phyloP scores from a whole-genome alignment of 371 early-diverging fungal genomes.

The Phascolomyces articulosus region DNA sequence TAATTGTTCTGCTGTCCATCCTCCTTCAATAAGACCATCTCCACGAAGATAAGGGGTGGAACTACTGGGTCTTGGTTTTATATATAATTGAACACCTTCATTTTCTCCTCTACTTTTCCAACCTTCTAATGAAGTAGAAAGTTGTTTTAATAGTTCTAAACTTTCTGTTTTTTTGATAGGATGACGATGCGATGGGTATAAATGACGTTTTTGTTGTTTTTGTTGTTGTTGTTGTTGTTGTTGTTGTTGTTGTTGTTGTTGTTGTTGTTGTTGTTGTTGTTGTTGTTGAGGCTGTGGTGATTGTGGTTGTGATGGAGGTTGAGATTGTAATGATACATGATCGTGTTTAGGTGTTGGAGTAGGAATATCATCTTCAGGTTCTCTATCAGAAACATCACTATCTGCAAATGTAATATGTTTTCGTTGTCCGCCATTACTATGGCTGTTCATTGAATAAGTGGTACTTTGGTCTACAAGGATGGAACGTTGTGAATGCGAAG shows the following conservation, averaged over 20 bases:
- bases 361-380: neutral
- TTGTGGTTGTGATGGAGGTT: neutral
- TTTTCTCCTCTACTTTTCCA: constrained; percentile 16
- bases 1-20: constrained; percentile 60
- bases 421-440: constrained; percentile 10
- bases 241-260: neutral
- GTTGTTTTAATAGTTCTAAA: constrained; percentile 16
- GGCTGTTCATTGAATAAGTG: neutral
- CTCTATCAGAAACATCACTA: constrained; percentile 18
- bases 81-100: constrained; percentile 12
- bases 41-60: constrained; percentile 39
- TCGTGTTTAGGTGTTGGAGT: neutral
- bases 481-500: constrained; percentile 31
- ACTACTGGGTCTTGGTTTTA: constrained; percentile 6
- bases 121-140: constrained; percentile 19
- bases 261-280: neutral
- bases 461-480: constrained; percentile 3
- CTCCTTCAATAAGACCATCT: constrained; percentile 54
- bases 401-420: constrained; percentile 44
- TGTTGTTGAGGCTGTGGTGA: constrained; percentile 8
- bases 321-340: neutral
- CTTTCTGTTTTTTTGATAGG: constrained; percentile 21
- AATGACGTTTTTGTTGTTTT: neutral
- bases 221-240: neutral
- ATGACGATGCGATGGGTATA: constrained; percentile 29